These are phyloP conservation scores for Martensiomyces pterosporus DNA, from an alignment of 192 early-diverging fungal species.

Conservation along the genomic window DNA sequence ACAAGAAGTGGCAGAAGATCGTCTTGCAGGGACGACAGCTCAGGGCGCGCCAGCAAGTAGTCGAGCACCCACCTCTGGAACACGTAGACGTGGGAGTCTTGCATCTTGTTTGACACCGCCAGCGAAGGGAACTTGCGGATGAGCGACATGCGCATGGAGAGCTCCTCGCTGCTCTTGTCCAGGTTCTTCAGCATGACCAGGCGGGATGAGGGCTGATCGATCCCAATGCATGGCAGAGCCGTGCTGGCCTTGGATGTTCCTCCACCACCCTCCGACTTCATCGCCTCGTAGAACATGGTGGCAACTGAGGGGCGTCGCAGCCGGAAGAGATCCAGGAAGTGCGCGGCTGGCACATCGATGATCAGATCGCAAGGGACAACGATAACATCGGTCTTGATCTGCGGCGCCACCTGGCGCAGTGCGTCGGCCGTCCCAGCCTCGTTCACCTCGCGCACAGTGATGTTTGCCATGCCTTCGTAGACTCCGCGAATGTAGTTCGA, in stretches of 20 bases:
- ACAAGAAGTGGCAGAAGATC: conserved; percentile 86
- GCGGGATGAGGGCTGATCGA: conserved; percentile 49
- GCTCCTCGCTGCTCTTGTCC: conserved; percentile 9
- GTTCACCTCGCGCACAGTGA: conserved; percentile 34
- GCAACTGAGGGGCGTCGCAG: conserved; percentile 74
- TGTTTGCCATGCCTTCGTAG: conserved; percentile 56
- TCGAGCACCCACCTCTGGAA: conserved; percentile 94
- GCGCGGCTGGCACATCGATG: conserved; percentile 76
- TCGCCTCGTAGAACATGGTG: conserved; percentile 76
- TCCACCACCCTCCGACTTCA: conserved; percentile 66
- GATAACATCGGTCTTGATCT: conserved; percentile 89
- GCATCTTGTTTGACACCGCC: conserved; percentile 72
- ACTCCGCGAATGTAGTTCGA: conserved; percentile 39
- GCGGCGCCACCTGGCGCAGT: conserved; percentile 70
- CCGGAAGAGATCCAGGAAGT: conserved; percentile 81
- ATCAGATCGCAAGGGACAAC: conserved; percentile 89
- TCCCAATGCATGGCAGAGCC: conserved; percentile 29
- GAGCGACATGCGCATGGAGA: conserved; percentile 47
- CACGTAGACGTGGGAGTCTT: conserved; percentile 90
- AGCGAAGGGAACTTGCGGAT: conserved; percentile 76
- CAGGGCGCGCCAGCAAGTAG: conserved; percentile 61
- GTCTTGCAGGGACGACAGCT: conserved; percentile 69
- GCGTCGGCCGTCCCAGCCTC: conserved; percentile 82
- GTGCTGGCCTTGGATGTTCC: conserved; percentile 35
- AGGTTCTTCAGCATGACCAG: conserved; percentile 38